Percentiles rank a stretch among this genome's conserved stretches.
Conservation (phyloP, 306 rosid genomes). For the Pterocarpus macrocarpus region DNA sequence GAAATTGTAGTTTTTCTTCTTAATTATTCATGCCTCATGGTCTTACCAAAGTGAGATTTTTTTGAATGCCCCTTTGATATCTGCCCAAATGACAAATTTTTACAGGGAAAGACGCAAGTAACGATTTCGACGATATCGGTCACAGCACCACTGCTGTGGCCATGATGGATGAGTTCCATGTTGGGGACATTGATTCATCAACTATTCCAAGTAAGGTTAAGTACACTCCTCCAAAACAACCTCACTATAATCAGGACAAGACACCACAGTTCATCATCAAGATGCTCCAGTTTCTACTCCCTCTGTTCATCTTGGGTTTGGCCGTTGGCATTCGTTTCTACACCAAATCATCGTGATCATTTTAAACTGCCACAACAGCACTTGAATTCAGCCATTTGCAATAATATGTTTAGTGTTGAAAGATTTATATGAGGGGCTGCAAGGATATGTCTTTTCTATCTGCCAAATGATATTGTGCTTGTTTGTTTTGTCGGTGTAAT, state of each 20-base stretch:
- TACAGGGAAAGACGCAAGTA: slow-evolving; percentile 91
- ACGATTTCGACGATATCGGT: slow-evolving; percentile 86
- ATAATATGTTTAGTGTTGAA: slow-evolving; percentile 44
- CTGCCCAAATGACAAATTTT: slow-evolving; percentile 19
- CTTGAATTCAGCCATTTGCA: slow-evolving; percentile 33
- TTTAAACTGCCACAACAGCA: slow-evolving; percentile 31
- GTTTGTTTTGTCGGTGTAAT: slow-evolving; percentile 42
- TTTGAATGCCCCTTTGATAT: slow-evolving; percentile 17
- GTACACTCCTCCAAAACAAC: slow-evolving; percentile 85
- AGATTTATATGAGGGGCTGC: slow-evolving; percentile 31
- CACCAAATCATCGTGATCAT: slow-evolving; percentile 60
- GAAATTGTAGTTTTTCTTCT: too few species aligned
- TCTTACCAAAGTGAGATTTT: slow-evolving; percentile 24
- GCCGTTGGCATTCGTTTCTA: slow-evolving; percentile 82
- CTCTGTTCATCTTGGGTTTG: slow-evolving; percentile 76
- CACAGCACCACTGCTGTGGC: slow-evolving; percentile 83
- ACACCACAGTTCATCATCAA: slow-evolving; percentile 69
- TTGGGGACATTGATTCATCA: slow-evolving; percentile 81
- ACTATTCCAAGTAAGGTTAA: slow-evolving; percentile 61
- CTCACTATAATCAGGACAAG: slow-evolving; percentile 78
- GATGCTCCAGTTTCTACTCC: slow-evolving; percentile 86
- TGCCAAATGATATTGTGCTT: slow-evolving; percentile 43
- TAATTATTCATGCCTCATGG: slow-evolving; percentile 20
- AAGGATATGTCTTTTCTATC: slow-evolving; percentile 26
- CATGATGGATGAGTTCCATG: slow-evolving; percentile 86